Evolutionary conservation across 176 grass and related monocot genomes (phyloP), one percentile per base, ranked within the genome.

Genomic region (Poa pratensis): DNA sequence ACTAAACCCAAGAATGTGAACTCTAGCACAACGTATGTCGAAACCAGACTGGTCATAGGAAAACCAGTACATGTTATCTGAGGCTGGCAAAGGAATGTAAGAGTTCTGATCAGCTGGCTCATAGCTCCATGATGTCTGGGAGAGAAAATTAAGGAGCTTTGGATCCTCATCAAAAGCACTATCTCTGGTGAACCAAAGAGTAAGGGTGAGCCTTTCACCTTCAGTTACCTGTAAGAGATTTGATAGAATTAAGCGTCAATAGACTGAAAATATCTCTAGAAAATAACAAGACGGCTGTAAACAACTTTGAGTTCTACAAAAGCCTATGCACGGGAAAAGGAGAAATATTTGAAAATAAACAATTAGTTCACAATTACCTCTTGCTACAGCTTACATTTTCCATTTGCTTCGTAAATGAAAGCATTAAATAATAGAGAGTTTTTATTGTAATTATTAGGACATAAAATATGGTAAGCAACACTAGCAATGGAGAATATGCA

Each of bases 181-280:
- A 40, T 95, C 80, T 68, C 93, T 94, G 27, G 91, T 95, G 77
- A 98, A 95, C 93, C 93, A 98, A 82, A 98, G 82, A 70, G 93
- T 93, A 64, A 98, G 87, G 42, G 95, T 93, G 23, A 98, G 87
- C 81, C 95, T 95, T 94, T 98, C 95, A 78, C 93, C 95, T 86
- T 93, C 95, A 34, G 74, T 91, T 52, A 98, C 89, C 95, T 98
- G 87, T 65, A 73, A 85, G 80, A 46, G 45, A 50, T 30, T 73
- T 54, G 80, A 24, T 89, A 62, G 45, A 76, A 18, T 82, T 57
- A 68, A 68, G 16, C 32, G 16, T 75, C 2, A 73, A 79, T 64
- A 39, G 19, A 83, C 28, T 2, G 9, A 64, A 62, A 82, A 81
- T 53, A 73, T 52, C 37, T 76, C 70, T 66, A 84, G 50, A 35